These are phyloP conservation scores for Zymoseptoria brevis DNA, from an alignment of 2,329 filamentous ascomycete genomes.

Conservation along the genomic window DNA sequence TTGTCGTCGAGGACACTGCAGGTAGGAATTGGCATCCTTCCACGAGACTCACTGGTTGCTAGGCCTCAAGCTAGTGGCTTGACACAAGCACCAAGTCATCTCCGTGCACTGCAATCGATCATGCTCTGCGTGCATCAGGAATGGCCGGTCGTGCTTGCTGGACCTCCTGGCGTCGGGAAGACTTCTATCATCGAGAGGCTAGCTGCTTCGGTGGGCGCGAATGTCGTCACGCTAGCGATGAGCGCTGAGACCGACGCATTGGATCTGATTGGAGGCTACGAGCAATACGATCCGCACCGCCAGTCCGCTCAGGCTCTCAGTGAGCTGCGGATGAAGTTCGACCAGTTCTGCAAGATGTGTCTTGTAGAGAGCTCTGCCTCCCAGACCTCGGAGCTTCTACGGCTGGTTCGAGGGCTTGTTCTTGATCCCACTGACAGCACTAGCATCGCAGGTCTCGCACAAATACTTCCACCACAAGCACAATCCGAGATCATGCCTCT, in stretches of 20 bases:
- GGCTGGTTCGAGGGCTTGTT: slow-evolving; percentile 3
- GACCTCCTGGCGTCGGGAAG: slow-evolving; percentile 79
- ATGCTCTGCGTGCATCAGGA: slow-evolving; percentile 80
- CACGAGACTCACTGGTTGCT: slow-evolving; percentile 42
- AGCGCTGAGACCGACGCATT: slow-evolving; percentile 95
- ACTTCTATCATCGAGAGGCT: slow-evolving; percentile 70
- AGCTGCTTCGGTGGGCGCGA: slow-evolving; percentile 68
- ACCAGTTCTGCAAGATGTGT: slow-evolving; percentile 9
- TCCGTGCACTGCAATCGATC: slow-evolving; percentile 73
- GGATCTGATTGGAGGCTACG: slow-evolving; percentile 93
- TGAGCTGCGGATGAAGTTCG: slow-evolving; percentile 9
- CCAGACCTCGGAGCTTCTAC: slow-evolving; percentile 3
- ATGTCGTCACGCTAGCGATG: slow-evolving; percentile 74
- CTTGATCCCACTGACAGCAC: not conserved
- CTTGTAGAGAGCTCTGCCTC: slow-evolving; percentile 7
- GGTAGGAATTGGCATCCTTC: slow-evolving; percentile 67
- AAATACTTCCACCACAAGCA: slow-evolving; percentile 5
- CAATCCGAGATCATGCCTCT: slow-evolving; percentile 4
- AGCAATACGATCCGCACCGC: slow-evolving; percentile 79
- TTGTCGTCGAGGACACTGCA: slow-evolving; percentile 60
- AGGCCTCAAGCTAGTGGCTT: not conserved
- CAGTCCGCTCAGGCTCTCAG: slow-evolving; percentile 13
- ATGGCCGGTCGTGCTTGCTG: slow-evolving; percentile 83
- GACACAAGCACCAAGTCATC: slow-evolving; percentile 38
- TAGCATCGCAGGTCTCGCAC: slow-evolving; percentile 1